A percentile compares a stretch with the other conserved stretches of the same genome.
Conservation (phyloP, 2,329 filamentous ascomycete genomes). For the Microcera coccophila region DNA sequence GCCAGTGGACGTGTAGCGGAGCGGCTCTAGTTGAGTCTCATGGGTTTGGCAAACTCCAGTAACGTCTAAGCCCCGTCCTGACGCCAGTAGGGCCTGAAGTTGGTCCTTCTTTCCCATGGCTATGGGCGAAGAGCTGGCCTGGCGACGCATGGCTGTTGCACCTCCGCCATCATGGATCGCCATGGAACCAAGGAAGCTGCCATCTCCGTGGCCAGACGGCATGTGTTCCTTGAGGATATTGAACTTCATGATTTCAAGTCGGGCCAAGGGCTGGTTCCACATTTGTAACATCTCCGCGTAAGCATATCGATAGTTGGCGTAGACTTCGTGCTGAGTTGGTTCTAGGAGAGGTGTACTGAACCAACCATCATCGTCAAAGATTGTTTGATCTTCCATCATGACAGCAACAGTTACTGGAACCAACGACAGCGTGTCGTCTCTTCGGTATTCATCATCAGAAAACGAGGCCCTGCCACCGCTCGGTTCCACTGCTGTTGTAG, state of each 20-base stretch:
- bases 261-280: conserved; percentile 59
- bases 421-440: conserved; percentile 44
- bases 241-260: conserved; percentile 67
- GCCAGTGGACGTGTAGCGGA: conserved; percentile 44
- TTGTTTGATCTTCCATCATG: conserved; percentile 57
- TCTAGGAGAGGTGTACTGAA: conserved; percentile 57
- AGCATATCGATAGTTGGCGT: conserved; percentile 58
- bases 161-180: conserved; percentile 39
- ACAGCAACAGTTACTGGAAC: conserved; percentile 52
- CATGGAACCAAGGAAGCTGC: conserved; percentile 34
- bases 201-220: conserved; percentile 26
- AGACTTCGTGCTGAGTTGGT: conserved; percentile 43
- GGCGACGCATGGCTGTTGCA: conserved; percentile 32
- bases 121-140: conserved; percentile 47
- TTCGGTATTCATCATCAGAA: conserved; percentile 50
- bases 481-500: conserved; percentile 45
- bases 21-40: conserved; percentile 58
- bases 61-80: conserved; percentile 57
- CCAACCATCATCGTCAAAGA: conserved; percentile 67
- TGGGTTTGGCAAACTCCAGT: conserved; percentile 61
- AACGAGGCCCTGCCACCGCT: conserved; percentile 48
- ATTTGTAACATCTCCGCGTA: conserved; percentile 68
- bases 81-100: conserved; percentile 46
- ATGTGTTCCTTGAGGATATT: conserved; percentile 55
- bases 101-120: conserved; percentile 55